Percentiles rank a stretch among this genome's conserved stretches.
Conservation (phyloP, 352 stramenopile genomes). For the Aphanomyces astaci region DNA sequence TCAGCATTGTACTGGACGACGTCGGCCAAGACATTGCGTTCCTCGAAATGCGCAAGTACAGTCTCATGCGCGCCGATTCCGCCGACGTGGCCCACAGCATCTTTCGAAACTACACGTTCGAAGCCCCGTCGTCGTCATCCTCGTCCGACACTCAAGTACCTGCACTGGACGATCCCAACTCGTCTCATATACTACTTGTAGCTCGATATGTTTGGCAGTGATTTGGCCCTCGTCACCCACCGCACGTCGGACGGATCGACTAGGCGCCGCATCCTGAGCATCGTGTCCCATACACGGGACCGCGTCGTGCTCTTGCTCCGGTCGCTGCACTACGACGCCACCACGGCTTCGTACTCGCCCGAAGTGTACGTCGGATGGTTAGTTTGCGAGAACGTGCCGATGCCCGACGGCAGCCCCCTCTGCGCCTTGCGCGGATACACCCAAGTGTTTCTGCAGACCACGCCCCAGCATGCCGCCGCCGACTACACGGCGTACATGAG, state of each 20-base stretch:
- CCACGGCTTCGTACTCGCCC: too few relatives aligned
- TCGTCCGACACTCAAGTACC: too few relatives aligned
- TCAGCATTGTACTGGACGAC: constrained; percentile 6
- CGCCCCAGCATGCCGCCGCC: background rate
- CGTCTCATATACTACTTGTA: too few relatives aligned
- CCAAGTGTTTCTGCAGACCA: constrained; percentile 1
- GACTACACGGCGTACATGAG: constrained; percentile 13
- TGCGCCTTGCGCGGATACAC: constrained; percentile 1
- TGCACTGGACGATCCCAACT: too few relatives aligned
- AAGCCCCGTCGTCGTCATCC: too few relatives aligned
- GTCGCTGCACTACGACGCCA: constrained; percentile 12
- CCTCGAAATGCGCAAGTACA: constrained; percentile 15
- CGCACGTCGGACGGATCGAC: background rate
- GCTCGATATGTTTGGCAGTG: background rate
- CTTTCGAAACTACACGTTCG: background rate
- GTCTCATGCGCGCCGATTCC: background rate
- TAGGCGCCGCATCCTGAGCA: background rate
- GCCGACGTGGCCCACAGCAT: background rate
- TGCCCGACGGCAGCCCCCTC: too few relatives aligned
- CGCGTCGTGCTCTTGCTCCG: constrained; percentile 17
- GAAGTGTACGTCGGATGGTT: too few relatives aligned
- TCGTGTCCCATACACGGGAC: background rate
- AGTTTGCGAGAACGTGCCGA: too few relatives aligned
- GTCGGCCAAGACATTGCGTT: constrained; percentile 4
- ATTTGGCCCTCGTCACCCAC: background rate